Evolutionary conservation across 169 alveolate genomes (phyloP).

Genomic region (Theileria annulata): DNA sequence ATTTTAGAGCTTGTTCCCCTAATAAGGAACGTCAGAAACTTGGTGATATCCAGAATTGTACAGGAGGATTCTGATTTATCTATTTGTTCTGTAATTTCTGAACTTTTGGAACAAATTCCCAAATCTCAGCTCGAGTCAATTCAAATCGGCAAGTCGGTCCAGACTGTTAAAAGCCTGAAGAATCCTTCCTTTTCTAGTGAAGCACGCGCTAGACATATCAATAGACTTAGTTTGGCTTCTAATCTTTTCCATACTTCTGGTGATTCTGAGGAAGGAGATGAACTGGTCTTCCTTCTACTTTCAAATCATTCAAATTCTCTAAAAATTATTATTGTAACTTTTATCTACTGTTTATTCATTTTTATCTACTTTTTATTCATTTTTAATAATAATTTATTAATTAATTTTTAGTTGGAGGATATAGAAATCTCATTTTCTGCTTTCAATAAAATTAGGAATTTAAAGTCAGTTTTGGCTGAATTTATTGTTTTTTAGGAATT

Average conservation of each 20-base stretch:
- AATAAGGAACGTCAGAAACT: constrained; percentile 11
- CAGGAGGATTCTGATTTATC: constrained; percentile 2
- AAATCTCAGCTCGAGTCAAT: constrained; percentile 6
- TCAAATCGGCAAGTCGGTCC: constrained; percentile 28
- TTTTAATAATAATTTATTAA: background rate
- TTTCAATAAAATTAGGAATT: constrained; percentile 1
- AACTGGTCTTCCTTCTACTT: background rate
- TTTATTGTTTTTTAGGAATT: constrained; percentile 17
- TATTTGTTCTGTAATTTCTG: constrained; percentile 18
- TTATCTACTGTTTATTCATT: background rate
- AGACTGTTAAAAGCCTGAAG: background rate
- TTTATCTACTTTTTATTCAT: background rate
- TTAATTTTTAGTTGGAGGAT: constrained; percentile 26
- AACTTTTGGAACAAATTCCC: constrained; percentile 35
- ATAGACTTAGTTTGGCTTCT: constrained; percentile 8
- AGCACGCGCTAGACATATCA: constrained; percentile 1
- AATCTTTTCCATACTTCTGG: background rate
- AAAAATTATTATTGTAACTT: constrained; percentile 10
- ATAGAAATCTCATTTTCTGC: constrained; percentile 26
- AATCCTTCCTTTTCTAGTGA: background rate
- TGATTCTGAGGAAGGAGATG: constrained; percentile 26
- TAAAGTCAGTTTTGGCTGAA: constrained; percentile 8
- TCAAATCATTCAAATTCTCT: constrained; percentile 13
- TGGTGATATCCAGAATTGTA: constrained; percentile 20
- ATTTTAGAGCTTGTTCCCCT: constrained; percentile 20